Base-by-base conservation (phyloP, 2,329 filamentous ascomycete species). In the Camptophora hylomeconis region DNA sequence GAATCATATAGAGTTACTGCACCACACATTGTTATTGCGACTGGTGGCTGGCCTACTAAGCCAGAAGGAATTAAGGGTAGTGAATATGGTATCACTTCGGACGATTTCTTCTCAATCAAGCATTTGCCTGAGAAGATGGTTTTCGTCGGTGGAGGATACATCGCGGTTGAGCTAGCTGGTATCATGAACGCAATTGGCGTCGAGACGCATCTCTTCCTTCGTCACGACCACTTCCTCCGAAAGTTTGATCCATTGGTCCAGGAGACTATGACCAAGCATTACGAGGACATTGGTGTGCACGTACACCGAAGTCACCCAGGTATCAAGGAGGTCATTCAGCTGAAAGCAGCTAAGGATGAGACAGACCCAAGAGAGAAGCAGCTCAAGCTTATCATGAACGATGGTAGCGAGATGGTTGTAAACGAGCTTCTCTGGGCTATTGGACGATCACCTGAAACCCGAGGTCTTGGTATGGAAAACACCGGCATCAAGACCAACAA, bases 231-330 rank as follows among this genome's bases (percentile, higher is more conserved):
- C 8, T 61, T 67, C 36, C 45, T 67, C 38, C 51, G 63, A 36
- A 64, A 58, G 37, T 66, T 67, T 40, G 62, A 67, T 44, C 60
- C 61, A 1, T 65, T 65, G 60, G 47, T 67, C 28, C 61, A 64
- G 41, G 49, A 63, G 28, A 65, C 61, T 8, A 57, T 67, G 55
- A 66, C 61, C 8, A 53, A 58, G 31, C 54, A 59, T 21, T 67
- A 67, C 37, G 63, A 64, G 39, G 56, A 58, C 20, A 45, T 52
- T 3, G 63, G 63, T 8, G 51, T 67, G 14, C 52, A 57, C 19
- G 47, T 67, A 11, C 62, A 67, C 48, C 59, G 52, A 26, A 49
- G 56, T 9, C 59, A 61, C 46, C 38, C 51, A 9, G 56, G 53
- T 3, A 60, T 67, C 46, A 58, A 63, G 43, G 58, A 63, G 39